Evolutionary conservation across 1,284 basidiomycete species (phyloP), one percentile per base, ranked within the genome.

Genomic region (Ustilago vetiveriae): DNA sequence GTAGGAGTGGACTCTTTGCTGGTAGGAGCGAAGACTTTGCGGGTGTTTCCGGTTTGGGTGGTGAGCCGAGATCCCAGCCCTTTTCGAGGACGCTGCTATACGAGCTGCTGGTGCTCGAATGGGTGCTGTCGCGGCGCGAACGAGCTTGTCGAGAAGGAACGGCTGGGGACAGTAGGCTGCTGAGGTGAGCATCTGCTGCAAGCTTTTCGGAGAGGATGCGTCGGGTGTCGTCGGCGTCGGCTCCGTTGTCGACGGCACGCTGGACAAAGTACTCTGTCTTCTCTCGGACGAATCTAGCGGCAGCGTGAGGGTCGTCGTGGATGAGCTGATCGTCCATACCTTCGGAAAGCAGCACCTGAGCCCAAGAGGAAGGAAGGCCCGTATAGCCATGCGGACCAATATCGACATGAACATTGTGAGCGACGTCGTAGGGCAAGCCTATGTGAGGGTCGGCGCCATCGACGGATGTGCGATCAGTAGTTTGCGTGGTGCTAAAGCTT

Each of bases 341-440:
- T 32, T 67, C 50, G 27, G 62, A 56, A 7, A 56, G 51, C 16
- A 76, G 35, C 4, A 69, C 48, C 27, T 72, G 55, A 0, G 75
- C 75, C 75, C 75, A 76, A 2, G 70, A 73, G 9, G 45, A 43
- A 6, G 75, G 75, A 17, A 76, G 36, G 3, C 75, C 75, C 1
- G 73, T 75, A 37, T 73, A 75, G 27, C 75, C 75, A 17, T 70
- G 58, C 22, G 75, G 75, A 19, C 73, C 72, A 21, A 76, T 41
- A 24, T 76, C 73, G 33, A 76, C 75, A 46, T 76, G 75, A 4
- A 76, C 75, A 23, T 76, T 76, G 62, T 76, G 75, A 2, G 64
- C 38, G 48, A 76, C 74, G 36, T 68, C 50, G 46, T 56, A 76
- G 13, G 75, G 75, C 13, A 75, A 51, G 14, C 75, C 57, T 35